Percentiles rank a stretch among this genome's conserved stretches.
Evolutionary conservation across 2,329 filamentous ascomycete species (phyloP).

Genomic region (Paecilomyces formosus): DNA sequence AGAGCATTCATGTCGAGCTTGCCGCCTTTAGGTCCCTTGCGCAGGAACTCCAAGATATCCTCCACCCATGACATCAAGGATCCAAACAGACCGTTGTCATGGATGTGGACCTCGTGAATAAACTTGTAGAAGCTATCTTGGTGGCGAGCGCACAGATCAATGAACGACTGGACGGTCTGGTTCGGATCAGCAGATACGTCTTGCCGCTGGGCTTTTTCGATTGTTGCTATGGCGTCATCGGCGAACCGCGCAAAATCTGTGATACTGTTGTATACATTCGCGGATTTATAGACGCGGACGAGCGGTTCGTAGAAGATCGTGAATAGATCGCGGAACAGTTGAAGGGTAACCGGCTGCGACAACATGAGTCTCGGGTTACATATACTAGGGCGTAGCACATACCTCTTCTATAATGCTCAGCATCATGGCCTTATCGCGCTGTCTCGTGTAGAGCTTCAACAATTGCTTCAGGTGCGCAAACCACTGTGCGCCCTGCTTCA

Average conservation of each 20-base stretch:
- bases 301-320: slow-evolving; percentile 98
- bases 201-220: slow-evolving; percentile 59
- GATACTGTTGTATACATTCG: slow-evolving; percentile 95
- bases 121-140: slow-evolving; percentile 99
- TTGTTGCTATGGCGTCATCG: slow-evolving; percentile 82
- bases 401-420: slow-evolving; percentile 82
- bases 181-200: slow-evolving; percentile 94
- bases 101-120: slow-evolving; percentile 92
- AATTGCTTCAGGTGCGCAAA: slow-evolving; percentile 95
- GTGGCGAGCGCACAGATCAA: slow-evolving; percentile 89
- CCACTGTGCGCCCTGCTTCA: slow-evolving; percentile 81
- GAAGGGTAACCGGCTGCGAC: slow-evolving; percentile 71
- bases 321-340: slow-evolving; percentile 90
- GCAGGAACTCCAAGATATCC: slow-evolving; percentile 85
- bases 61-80: slow-evolving; percentile 97
- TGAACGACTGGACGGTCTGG: slow-evolving; percentile 96
- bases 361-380: slow-evolving; percentile 4
- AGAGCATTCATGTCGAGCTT: slow-evolving; percentile 91
- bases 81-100: slow-evolving; percentile 94
- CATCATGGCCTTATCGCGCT: slow-evolving; percentile 97
- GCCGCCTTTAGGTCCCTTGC: slow-evolving; percentile 74
- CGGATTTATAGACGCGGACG: slow-evolving; percentile 94
- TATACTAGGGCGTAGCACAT: slow-evolving; percentile 9
- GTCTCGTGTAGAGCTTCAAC: slow-evolving; percentile 81
- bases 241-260: slow-evolving; percentile 92